Conservation (phyloP, 306 rosid genomes). For the Vigna angularis region DNA sequence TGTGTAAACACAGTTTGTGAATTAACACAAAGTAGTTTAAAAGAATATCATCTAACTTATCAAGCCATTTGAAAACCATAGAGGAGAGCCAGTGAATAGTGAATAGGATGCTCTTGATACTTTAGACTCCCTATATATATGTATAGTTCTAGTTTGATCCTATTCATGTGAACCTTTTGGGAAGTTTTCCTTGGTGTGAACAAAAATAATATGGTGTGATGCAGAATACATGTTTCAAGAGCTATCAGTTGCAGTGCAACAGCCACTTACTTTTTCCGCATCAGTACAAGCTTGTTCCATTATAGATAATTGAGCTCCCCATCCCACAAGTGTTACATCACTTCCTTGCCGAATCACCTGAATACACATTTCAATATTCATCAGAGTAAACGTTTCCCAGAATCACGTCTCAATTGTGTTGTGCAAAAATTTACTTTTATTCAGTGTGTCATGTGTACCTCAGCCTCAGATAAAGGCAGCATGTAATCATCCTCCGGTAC, state of each 20-base stretch:
- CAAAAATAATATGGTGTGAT: conserved; percentile 28
- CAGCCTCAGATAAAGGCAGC: conserved; percentile 93
- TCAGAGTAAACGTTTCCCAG: conserved; percentile 16
- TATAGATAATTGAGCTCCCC: conserved; percentile 94
- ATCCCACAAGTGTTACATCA: conserved; percentile 95
- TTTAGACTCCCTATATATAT: neutral
- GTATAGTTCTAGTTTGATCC: neutral
- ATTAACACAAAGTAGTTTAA: neutral
- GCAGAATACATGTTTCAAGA: conserved; percentile 32
- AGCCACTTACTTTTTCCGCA: conserved; percentile 75
- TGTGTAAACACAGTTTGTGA: neutral
- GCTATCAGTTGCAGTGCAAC: conserved; percentile 16
- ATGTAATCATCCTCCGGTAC: conserved; percentile 90
- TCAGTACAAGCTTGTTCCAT: conserved; percentile 96
- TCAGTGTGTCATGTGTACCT: conserved; percentile 58
- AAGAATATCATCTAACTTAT: neutral
- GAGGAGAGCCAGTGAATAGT: neutral
- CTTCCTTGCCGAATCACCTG: conserved; percentile 83
- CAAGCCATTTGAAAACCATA: conserved; percentile 6
- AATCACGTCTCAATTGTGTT: conserved; percentile 8
- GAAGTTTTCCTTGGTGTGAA: neutral
- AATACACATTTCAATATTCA: conserved; percentile 35
- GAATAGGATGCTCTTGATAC: neutral
- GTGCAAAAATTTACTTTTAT: conserved; percentile 25
- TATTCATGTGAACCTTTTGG: neutral